Conservation (phyloP, 2,329 filamentous ascomycete species). For the Aspergillus felis region DNA sequence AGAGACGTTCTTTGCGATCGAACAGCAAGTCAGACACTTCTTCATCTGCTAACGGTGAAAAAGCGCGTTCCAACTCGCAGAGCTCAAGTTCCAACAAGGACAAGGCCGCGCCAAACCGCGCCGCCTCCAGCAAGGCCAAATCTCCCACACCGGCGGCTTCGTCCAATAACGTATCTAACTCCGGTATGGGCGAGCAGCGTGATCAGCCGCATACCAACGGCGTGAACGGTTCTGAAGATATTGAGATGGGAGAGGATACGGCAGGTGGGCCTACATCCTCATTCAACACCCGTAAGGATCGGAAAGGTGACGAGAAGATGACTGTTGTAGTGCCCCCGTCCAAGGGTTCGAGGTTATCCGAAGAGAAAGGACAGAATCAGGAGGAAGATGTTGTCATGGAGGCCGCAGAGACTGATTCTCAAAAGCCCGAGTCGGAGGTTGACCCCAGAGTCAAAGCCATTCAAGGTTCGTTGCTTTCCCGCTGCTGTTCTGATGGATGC, state of each 20-base stretch:
- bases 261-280: conserved; percentile 48
- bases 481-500: background rate
- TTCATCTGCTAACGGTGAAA: conserved; percentile 46
- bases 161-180: conserved; percentile 33
- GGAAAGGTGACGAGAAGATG: conserved; percentile 73
- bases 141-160: conserved; percentile 34
- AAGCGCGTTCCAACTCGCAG: conserved; percentile 41
- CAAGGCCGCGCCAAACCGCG: conserved; percentile 41
- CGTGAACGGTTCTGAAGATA: conserved; percentile 62
- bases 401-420: conserved; percentile 45
- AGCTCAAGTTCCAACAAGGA: conserved; percentile 43
- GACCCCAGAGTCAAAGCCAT: conserved; percentile 50
- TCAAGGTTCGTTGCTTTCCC: conserved; percentile 34
- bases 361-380: conserved; percentile 54
- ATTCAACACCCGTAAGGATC: conserved; percentile 60
- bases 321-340: conserved; percentile 73
- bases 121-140: conserved; percentile 40
- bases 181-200: conserved; percentile 62
- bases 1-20: conserved; percentile 45
- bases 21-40: conserved; percentile 46
- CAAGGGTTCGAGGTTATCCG: conserved; percentile 59
- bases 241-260: conserved; percentile 66
- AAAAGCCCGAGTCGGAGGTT: conserved; percentile 43
- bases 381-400: conserved; percentile 72
- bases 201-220: conserved; percentile 66